These are phyloP conservation scores for Talaromyces funiculosus DNA, from an alignment of 2,329 filamentous ascomycete species.

Conservation along the genomic window DNA sequence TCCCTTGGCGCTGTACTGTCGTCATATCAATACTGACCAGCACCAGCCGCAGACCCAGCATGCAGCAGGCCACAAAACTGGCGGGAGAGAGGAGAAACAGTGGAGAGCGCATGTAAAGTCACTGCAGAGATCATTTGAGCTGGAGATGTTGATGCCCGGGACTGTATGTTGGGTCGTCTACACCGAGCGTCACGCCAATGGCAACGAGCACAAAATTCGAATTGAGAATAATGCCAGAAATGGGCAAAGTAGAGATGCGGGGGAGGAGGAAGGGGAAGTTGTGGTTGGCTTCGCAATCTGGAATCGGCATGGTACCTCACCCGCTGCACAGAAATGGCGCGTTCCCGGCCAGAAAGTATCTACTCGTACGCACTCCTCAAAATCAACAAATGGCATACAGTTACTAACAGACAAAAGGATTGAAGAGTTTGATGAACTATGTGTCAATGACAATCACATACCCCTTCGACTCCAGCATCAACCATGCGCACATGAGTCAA, in stretches of 20 bases:
- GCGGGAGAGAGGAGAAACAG: not conserved
- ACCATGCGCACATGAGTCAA: constrained; percentile 2
- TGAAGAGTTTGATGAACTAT: not conserved
- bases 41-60: not conserved
- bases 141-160: constrained; percentile 2
- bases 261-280: not conserved
- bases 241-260: not conserved
- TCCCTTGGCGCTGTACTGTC: constrained; percentile 11
- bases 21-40: not conserved
- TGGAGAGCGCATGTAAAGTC: constrained; percentile 10
- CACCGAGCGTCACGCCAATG: not conserved
- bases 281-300: constrained; percentile 10
- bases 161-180: constrained; percentile 8
- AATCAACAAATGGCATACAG: not conserved
- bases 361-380: not conserved
- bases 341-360: not conserved
- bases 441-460: constrained; percentile 3
- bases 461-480: constrained; percentile 13
- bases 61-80: not conserved
- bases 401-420: not conserved
- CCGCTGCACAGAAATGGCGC: constrained; percentile 3
- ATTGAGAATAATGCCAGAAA: not conserved
- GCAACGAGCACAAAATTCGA: not conserved
- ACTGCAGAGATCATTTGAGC: not conserved
- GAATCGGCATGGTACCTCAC: constrained; percentile 6